These are phyloP conservation scores for Obelidium mucronatum DNA, from an alignment of 192 early-diverging fungal genomes.

Conservation along the genomic window DNA sequence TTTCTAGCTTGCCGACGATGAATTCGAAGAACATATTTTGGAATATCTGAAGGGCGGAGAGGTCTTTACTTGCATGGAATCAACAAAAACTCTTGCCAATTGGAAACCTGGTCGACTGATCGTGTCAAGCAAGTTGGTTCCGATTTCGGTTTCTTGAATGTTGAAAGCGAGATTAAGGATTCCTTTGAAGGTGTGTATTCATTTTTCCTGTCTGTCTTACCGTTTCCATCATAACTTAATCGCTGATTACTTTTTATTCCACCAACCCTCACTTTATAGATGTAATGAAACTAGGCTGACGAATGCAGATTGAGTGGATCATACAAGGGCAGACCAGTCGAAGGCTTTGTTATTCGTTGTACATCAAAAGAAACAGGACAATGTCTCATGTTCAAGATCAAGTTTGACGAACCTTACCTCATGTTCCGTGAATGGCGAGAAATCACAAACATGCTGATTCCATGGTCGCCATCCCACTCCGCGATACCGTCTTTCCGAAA, in stretches of 20 bases:
- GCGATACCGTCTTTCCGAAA: conserved; percentile 62
- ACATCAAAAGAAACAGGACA: conserved; percentile 28
- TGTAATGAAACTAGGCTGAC: conserved; percentile 72
- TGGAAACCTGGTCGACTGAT: conserved; percentile 74
- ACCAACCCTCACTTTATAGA: conserved; percentile 49
- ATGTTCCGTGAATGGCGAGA: conserved; percentile 98
- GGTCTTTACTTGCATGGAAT: conserved; percentile 94
- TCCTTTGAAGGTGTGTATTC: conserved; percentile 47
- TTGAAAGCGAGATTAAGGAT: conserved; percentile 61
- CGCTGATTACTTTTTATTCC: too few species aligned
- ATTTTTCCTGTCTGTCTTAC: background rate
- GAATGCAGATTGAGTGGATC: conserved; percentile 68
- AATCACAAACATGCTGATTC: conserved; percentile 74
- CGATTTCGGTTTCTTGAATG: conserved; percentile 75
- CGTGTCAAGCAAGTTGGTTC: conserved; percentile 69
- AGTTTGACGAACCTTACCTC: conserved; percentile 93
- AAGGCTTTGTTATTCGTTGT: conserved; percentile 94
- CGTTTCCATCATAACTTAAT: background rate
- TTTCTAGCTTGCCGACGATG: conserved; percentile 87
- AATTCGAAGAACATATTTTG: conserved; percentile 94
- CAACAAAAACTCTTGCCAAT: conserved; percentile 77
- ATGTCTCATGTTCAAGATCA: conserved; percentile 86
- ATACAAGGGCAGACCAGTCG: conserved; percentile 76
- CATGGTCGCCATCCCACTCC: conserved; percentile 45
- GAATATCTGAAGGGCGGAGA: conserved; percentile 78